Evolutionary conservation across 2,329 filamentous ascomycete species (phyloP).

Genomic region (Pseudogymnoascus sp.): DNA sequence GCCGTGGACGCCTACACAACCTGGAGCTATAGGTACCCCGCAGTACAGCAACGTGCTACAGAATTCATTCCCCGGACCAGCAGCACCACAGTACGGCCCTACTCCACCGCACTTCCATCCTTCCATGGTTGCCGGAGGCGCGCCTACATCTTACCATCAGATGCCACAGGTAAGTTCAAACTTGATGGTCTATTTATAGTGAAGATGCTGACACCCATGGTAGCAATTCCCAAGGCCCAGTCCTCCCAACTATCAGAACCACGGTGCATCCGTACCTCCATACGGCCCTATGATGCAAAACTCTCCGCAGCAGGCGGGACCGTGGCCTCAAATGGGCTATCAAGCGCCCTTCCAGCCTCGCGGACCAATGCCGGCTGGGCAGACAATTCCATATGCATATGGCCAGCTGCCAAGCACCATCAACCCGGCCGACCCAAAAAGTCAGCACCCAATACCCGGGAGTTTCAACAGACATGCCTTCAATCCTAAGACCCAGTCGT

Average conservation of each 20-base stretch:
- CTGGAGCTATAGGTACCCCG: slow-evolving; percentile 42
- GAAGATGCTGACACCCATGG: not conserved
- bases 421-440: slow-evolving; percentile 64
- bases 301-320: slow-evolving; percentile 23
- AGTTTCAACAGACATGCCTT: slow-evolving; percentile 81
- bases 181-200: slow-evolving; percentile 17
- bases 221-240: slow-evolving; percentile 26
- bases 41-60: slow-evolving; percentile 41
- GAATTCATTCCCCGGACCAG: slow-evolving; percentile 22
- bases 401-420: slow-evolving; percentile 67
- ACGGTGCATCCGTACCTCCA: slow-evolving; percentile 27
- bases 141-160: slow-evolving; percentile 27
- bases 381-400: slow-evolving; percentile 60
- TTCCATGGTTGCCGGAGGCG: slow-evolving; percentile 33
- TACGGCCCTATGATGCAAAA: slow-evolving; percentile 29
- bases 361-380: slow-evolving; percentile 20
- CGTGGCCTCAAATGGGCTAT: slow-evolving; percentile 25
- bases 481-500: slow-evolving; percentile 90
- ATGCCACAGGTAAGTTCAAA: slow-evolving; percentile 17
- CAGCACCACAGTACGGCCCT: slow-evolving; percentile 37
- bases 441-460: slow-evolving; percentile 75
- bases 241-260: slow-evolving; percentile 26
- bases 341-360: slow-evolving; percentile 26
- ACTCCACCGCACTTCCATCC: slow-evolving; percentile 25
- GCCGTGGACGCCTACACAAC: slow-evolving; percentile 51